A percentile compares a stretch with the other conserved stretches of the same genome.
phyloP scores from a whole-genome alignment of 495 filamentous ascomycete genomes.

The Stereocaulon alpinum region DNA sequence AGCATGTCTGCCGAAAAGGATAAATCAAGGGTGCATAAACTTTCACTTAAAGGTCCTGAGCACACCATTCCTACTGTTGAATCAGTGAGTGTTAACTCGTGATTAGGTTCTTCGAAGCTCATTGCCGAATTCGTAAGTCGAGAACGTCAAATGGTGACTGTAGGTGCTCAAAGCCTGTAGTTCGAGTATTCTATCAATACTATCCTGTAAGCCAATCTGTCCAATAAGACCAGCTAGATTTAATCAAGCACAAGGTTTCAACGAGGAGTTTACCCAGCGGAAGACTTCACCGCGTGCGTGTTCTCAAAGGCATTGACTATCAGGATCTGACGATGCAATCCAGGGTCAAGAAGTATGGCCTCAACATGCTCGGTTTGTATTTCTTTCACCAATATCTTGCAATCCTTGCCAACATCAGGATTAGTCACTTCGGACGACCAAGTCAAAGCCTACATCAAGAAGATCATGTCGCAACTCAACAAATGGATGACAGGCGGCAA shows the following conservation, averaged over 20 bases:
- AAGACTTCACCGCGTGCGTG: constrained; percentile 86
- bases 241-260: constrained; percentile 55
- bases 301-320: constrained; percentile 8
- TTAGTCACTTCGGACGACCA: constrained; percentile 88
- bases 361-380: constrained; percentile 80
- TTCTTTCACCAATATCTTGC: background rate
- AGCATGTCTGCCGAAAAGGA: constrained; percentile 50
- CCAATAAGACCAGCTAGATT: background rate
- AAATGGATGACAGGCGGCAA: constrained; percentile 95
- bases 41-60: constrained; percentile 69
- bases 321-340: constrained; percentile 1
- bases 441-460: constrained; percentile 97
- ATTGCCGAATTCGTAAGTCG: constrained; percentile 82
- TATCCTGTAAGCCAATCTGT: constrained; percentile 49
- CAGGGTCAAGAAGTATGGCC: constrained; percentile 96
- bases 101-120: constrained; percentile 65
- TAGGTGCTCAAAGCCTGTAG: constrained; percentile 33
- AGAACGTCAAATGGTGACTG: background rate
- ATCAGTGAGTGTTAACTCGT: constrained; percentile 20
- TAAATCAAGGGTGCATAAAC: constrained; percentile 87
- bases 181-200: constrained; percentile 97
- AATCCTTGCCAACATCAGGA: constrained; percentile 1
- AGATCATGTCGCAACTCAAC: constrained; percentile 93
- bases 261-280: constrained; percentile 91
- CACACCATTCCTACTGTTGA: background rate